Conservation (phyloP, 2,329 filamentous ascomycete genomes). For the Pseudopyricularia cyperi region DNA sequence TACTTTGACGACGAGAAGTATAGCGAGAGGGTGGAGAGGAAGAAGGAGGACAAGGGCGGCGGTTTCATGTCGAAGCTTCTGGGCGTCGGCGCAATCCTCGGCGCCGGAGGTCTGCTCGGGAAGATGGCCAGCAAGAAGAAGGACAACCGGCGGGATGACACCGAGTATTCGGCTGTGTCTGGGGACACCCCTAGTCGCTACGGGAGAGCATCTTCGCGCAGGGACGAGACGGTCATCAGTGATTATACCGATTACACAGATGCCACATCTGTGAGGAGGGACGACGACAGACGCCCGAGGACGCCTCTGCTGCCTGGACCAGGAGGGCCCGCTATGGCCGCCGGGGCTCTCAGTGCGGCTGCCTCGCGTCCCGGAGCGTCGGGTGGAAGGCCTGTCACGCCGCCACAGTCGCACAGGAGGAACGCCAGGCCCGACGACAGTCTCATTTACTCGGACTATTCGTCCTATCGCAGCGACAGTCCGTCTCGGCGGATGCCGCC, state of each 20-base stretch:
- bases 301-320: slow-evolving; percentile 34
- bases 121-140: slow-evolving; percentile 42
- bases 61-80: slow-evolving; percentile 50
- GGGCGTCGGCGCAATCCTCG: slow-evolving; percentile 46
- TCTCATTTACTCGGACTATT: slow-evolving; percentile 42
- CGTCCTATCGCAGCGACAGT: slow-evolving; percentile 38
- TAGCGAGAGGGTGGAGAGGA: slow-evolving; percentile 29
- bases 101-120: slow-evolving; percentile 48
- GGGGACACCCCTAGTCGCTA: slow-evolving; percentile 45
- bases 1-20: slow-evolving; percentile 52
- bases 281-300: slow-evolving; percentile 14
- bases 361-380: slow-evolving; percentile 21
- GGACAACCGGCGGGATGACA: slow-evolving; percentile 28
- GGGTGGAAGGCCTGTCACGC: slow-evolving; percentile 27
- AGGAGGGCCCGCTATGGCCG: slow-evolving; percentile 27
- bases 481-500: slow-evolving; percentile 44
- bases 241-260: slow-evolving; percentile 27
- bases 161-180: slow-evolving; percentile 48
- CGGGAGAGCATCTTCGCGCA: slow-evolving; percentile 20
- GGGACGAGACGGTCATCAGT: slow-evolving; percentile 25
- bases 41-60: slow-evolving; percentile 24
- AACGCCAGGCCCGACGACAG: slow-evolving; percentile 26
- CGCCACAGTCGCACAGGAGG: slow-evolving; percentile 32
- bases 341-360: slow-evolving; percentile 32
- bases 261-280: slow-evolving; percentile 12